phyloP scores from a whole-genome alignment of 1,139 yeast species.

The Debaryomycetaceae sp. region DNA sequence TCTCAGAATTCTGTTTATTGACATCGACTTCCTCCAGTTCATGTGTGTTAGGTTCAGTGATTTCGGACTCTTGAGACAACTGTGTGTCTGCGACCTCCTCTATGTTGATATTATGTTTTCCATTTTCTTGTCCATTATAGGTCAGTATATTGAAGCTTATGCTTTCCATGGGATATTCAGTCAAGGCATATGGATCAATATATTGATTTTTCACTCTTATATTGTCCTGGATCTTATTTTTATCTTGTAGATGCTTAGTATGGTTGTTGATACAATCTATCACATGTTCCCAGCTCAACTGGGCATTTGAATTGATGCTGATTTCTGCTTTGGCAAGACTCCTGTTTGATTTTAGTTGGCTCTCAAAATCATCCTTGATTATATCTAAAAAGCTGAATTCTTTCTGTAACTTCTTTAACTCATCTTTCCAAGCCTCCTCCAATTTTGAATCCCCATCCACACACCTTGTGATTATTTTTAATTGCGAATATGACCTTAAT shows the following conservation, averaged over 20 bases:
- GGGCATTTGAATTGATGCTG: constrained; percentile 5
- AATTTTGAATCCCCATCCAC: background rate
- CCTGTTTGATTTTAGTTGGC: constrained; percentile 13
- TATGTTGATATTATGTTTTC: constrained; percentile 9
- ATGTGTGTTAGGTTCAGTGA: background rate
- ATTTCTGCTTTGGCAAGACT: constrained; percentile 1
- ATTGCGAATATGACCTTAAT: constrained; percentile 6
- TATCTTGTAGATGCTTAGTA: constrained; percentile 27
- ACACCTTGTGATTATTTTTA: constrained; percentile 1
- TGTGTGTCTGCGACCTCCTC: constrained; percentile 12
- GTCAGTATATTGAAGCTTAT: constrained; percentile 20
- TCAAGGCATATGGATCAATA: constrained; percentile 49
- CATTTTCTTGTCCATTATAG: background rate
- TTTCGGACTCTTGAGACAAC: background rate
- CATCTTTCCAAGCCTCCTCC: background rate
- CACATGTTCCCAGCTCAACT: constrained; percentile 27
- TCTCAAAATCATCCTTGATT: constrained; percentile 27
- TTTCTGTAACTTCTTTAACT: constrained; percentile 5
- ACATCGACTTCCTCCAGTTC: background rate
- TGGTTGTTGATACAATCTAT: constrained; percentile 24
- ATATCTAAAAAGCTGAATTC: constrained; percentile 25
- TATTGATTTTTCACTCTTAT: constrained; percentile 33
- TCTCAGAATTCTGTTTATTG: background rate
- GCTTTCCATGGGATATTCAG: constrained; percentile 46
- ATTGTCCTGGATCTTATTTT: constrained; percentile 28